Base-by-base conservation (phyloP, 306 rosid genomes). In the Cucurbita ficifolia region DNA sequence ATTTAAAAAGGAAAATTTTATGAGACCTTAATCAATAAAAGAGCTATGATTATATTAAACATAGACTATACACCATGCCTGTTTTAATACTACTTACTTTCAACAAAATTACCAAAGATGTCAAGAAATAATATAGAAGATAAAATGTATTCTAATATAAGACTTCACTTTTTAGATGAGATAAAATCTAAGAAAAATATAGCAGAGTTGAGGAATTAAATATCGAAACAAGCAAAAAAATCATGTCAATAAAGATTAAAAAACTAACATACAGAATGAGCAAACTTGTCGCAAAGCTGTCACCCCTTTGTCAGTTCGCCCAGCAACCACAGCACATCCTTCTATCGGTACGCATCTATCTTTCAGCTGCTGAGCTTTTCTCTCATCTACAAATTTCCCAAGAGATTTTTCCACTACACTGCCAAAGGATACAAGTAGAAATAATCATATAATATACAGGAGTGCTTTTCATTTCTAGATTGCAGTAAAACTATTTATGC, bases 291-390 rank as follows among this genome's bases (percentile, higher is more conserved):
- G 86, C 77, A 94, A 83, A 74, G 87, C 99, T 54, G 99, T 89
- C 46, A 94, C 99, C 53, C 97, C 99, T 79, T 94, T 94, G 88
- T 94, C 99, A 62, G 99, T 94, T 58, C 99, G 96, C 52, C 99
- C 99, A 24, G 99, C 99, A 76, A 94, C 99, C 67, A 50, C 4
- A 77, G 85, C 85, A 78, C 90, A 84, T 4, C 89, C 97, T 85
- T 90, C 92, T 63, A 91, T 18, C 4, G 95, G 96, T 62, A 89
- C 80, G 69, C 95, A 85, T 84, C 84, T 94, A 73, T 82, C 88
- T 76, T 78, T 77, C 63, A 93, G 86, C 78, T 76, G 77, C 58
- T 82, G 86, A 29, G 84, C 84, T 89, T 94, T 94, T 75, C 43
- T 83, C 73, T 91, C 99, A 81, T 94, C 99, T 56, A 90, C 96